Conservation (phyloP, 805 yeast species). For the Wickerhamiella sergipiensis region DNA sequence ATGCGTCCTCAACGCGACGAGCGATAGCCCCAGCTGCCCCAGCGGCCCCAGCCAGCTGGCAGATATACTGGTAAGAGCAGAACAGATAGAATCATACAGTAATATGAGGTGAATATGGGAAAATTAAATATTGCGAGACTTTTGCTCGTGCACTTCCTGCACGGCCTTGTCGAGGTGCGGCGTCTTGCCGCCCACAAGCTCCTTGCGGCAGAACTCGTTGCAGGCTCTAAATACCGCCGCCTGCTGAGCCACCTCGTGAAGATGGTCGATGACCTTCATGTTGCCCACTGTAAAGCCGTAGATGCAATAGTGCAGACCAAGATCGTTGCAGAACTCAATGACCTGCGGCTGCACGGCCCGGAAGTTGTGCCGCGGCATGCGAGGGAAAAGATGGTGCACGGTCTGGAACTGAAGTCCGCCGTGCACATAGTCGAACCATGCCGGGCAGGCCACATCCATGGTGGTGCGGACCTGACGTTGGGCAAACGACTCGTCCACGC, state of each 20-base stretch:
- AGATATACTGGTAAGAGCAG: background rate
- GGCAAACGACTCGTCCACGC: conserved; percentile 63
- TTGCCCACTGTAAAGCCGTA: conserved; percentile 78
- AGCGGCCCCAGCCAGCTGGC: no score
- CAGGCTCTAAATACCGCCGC: conserved; percentile 66
- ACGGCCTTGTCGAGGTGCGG: conserved; percentile 5
- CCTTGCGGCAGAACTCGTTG: conserved; percentile 45
- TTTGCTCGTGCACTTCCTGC: background rate
- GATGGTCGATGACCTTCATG: conserved; percentile 48
- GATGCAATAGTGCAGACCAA: conserved; percentile 67
- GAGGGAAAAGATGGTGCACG: conserved; percentile 77
- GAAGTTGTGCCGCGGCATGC: conserved; percentile 79
- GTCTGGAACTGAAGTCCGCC: conserved; percentile 92
- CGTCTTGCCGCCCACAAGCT: conserved; percentile 19
- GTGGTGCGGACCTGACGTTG: conserved; percentile 78
- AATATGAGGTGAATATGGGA: no score
- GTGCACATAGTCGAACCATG: conserved; percentile 80
- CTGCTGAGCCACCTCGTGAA: conserved; percentile 68
- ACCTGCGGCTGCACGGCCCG: conserved; percentile 62
- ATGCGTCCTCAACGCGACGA: background rate
- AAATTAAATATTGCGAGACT: background rate
- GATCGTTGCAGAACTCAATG: conserved; percentile 57
- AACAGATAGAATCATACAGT: no score
- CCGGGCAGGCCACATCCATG: conserved; percentile 91
- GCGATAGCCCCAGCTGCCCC: background rate